Base-by-base conservation (phyloP, 306 rosid genomes). In the Trichosanthes cucumerina region DNA sequence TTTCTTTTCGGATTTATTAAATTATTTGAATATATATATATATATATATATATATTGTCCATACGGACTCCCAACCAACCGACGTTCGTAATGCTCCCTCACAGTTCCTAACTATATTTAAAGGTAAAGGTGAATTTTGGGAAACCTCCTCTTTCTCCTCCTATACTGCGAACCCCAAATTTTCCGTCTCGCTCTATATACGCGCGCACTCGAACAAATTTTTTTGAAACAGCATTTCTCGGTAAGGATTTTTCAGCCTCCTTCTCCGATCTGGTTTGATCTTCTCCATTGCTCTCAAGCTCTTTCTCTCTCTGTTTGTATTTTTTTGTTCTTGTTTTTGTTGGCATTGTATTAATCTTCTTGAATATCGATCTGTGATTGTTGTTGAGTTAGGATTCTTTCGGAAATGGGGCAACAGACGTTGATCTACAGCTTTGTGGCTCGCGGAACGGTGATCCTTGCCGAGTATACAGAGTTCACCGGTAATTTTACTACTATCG, bases 351-450 rank as follows among this genome's bases (percentile, higher is more conserved):
- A 19, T 26, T 24, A 7, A 36, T 76, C 36, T 39, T 15, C 15
- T 64, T 58, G 49, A 14, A 23, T 58, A 15, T 77, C 9, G 78
- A 74, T 77, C 66, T 76, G 65, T 83, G 82, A 80, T 77, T 86
- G 80, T 50, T 64, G n/a, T 53, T 53, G 46, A 38, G 44, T 18
- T 36, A 46, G 44, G 56, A 6, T 43, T 58, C 56, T 38, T 43
- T 77, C 15, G 80, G 64, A 87, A 50, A 89, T 93, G 98, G 97
- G 94, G 78, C 94, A 94, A 62, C 97, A 94, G 83, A 85, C 94
- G 78, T 81, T 94, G 94, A 94, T 94, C 88, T 94, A 94, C 77
- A 94, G 98, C 87, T 92, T 94, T 79, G 98, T 94, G 75, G 96
- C 98, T 76, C 90, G 98, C 57, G 98, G 98, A 19, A 88, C 86